Evolutionary conservation across 1,284 basidiomycete genomes (phyloP), one percentile per base, ranked within the genome.

Genomic region (Acaromyces ingoldii): DNA sequence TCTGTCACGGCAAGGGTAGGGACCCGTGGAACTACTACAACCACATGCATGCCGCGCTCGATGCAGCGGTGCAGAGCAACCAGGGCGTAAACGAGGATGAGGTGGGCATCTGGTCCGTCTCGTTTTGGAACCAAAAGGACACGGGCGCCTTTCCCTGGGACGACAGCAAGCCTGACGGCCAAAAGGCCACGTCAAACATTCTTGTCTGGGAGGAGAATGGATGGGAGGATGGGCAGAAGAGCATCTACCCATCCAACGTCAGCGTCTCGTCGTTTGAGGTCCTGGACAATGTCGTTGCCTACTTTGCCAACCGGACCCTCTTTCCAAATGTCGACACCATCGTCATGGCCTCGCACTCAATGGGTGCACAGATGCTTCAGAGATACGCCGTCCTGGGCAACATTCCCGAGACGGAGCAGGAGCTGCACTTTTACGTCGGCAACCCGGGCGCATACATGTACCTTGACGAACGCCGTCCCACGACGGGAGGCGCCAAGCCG

Each of bases 381-480:
- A 62, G 63, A 28, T 71, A 73, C 17, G 63, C 70, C 25, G 59
- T 73, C 55, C 46, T 70, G 2, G 49, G 64, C 26, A 9, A 53
- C 6, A 61, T 58, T 37, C 4, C 46, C 3, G 38, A 58, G 13
- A 51, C 65, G 25, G 63, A 67, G 19, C 40, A 39, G 26, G 57
- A 49, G 43, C 38, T 68, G n/a, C 49, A 49, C 41, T 71, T 56
- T 53, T 65, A 61, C 51, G 51, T 67, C 37, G 66, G 66, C 41
- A 67, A 71, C 33, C 66, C 66, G 0, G 69, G 69, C 15, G 40
- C 64, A 2, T 71, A 61, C 49, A 58, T 59, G 10, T 71, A 57
- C 57, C 60, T 62, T 11, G 55, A 50, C 15, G 53, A 57, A 15
- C 22, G 52, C 39, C 60, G 64, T 6, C 68, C 68, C 4, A 40